phyloP scores from a whole-genome alignment of 78 protist species.

The Planoprotostelium fungivorum region DNA sequence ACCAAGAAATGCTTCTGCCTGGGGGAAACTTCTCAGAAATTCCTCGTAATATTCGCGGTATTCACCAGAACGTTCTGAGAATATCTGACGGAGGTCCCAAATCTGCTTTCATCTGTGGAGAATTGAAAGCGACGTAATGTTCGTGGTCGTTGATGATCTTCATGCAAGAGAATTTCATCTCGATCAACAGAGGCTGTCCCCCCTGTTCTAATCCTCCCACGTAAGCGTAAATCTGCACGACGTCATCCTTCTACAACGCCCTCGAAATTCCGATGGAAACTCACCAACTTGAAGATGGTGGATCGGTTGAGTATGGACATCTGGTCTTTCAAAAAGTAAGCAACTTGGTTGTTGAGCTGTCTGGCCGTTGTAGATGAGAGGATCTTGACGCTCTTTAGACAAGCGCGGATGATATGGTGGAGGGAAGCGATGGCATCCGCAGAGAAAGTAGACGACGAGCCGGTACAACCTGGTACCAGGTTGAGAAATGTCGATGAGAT shows the following conservation, averaged over 20 bases:
- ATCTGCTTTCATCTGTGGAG: background rate
- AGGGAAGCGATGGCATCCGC: background rate
- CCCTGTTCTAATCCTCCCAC: background rate
- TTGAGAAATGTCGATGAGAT: background rate
- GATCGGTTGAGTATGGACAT: constrained; percentile 26
- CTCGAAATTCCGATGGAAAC: no score
- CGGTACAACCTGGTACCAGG: background rate
- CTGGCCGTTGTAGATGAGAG: constrained; percentile 7
- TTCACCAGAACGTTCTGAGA: background rate
- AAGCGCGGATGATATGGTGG: background rate
- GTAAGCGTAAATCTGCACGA: background rate
- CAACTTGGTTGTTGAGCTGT: constrained; percentile 13
- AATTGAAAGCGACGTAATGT: background rate
- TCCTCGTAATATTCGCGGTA: background rate
- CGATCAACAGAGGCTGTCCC: background rate
- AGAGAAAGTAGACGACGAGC: background rate
- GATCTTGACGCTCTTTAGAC: background rate
- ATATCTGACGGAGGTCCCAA: background rate
- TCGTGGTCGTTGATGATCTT: background rate
- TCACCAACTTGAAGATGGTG: constrained; percentile 23
- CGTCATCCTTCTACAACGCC: background rate
- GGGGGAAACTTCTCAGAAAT: background rate
- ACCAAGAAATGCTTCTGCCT: constrained; percentile 34
- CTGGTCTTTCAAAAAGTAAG: constrained; percentile 29
- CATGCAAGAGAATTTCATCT: background rate